These are phyloP conservation scores for Fusarium sp. DNA, from an alignment of 2,329 filamentous ascomycete species.

Conservation along the genomic window DNA sequence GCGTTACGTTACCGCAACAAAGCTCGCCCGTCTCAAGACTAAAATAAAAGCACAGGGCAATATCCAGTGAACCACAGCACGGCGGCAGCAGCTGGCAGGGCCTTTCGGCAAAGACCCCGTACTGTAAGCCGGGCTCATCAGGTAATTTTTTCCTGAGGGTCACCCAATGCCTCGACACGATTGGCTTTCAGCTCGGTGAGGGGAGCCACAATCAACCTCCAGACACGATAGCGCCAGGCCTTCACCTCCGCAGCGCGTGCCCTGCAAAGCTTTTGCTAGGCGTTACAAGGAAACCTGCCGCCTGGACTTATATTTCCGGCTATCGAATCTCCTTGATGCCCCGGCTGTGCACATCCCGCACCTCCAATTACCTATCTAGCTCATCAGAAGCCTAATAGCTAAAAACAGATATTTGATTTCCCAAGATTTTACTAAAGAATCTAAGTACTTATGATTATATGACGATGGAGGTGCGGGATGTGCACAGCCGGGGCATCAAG, in stretches of 20 bases:
- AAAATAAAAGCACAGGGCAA: slow-evolving; percentile 36
- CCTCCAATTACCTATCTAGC: too few species aligned
- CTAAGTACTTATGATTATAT: too few species aligned
- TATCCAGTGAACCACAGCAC: slow-evolving; percentile 9
- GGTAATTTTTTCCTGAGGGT: slow-evolving; percentile 42
- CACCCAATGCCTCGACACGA: slow-evolving; percentile 15
- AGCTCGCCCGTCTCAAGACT: slow-evolving; percentile 36
- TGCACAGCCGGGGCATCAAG: too few species aligned
- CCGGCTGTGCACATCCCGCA: too few species aligned
- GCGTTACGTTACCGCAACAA: slow-evolving; percentile 40
- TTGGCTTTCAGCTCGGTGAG: slow-evolving; percentile 24
- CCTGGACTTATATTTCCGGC: slow-evolving; percentile 46
- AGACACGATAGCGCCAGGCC: neutral
- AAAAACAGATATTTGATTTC: too few species aligned
- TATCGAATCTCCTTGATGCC: slow-evolving; percentile 3
- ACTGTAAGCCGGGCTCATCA: slow-evolving; percentile 26
- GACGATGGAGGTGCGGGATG: too few species aligned
- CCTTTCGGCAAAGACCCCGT: slow-evolving; percentile 43
- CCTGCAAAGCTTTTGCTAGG: slow-evolving; percentile 8
- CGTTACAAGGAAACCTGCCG: neutral
- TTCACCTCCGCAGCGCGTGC: slow-evolving; percentile 17
- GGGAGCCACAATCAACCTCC: neutral
- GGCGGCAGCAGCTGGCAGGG: slow-evolving; percentile 31
- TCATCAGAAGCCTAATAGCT: too few species aligned
- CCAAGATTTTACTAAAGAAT: too few species aligned